Evolutionary conservation across 805 yeast genomes (phyloP), one percentile per base, ranked within the genome.

Genomic region (Wickerhamomyces ciferrii): DNA sequence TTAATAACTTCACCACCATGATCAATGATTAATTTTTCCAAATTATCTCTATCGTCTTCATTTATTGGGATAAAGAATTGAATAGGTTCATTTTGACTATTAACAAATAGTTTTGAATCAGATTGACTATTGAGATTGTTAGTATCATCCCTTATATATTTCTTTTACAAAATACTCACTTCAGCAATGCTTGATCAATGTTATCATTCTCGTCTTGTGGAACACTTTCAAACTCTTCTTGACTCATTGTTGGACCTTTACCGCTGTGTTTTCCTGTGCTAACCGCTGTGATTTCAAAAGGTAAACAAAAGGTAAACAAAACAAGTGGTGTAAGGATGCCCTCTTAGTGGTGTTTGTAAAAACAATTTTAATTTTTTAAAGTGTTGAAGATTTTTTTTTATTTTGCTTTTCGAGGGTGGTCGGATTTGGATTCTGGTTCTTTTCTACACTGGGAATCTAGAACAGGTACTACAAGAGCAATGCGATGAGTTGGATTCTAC

Each of bases 1-100:
- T 47, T 42, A 1, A 49, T 43, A 19, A 57, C 38, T 32, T 45
- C 42, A 41, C 64, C 64, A 31, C 62, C 62, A 41, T 54, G 45
- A 9, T 43, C 37, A 5, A 25, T 32, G 20, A 60, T 45, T 19
- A 50, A 19, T 2, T 47, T 34, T 3, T 43, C 39, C 24, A 58
- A 35, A 1, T 38, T 39, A 3, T 46, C 51, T 32, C 58, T 49
- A 41, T 57, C 50, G 3, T 46, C 51, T 34, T 55, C 60, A 4
- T 49, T 49, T 2, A 44, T 43, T 1, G 62, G 55, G 42, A 60
- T 44, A 31, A 42, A 57, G 48, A 60, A 57, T 23, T 44, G 47
- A 2, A 58, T 5, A 17, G 58, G 55, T 10, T 38, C 38, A 10
- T 36, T 39, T 4, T 42, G 24, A 17, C 17, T 42, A 19, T 46